Evolutionary conservation across 768 basidiomycete genomes (phyloP).

Genomic region (Podaxis sp.): DNA sequence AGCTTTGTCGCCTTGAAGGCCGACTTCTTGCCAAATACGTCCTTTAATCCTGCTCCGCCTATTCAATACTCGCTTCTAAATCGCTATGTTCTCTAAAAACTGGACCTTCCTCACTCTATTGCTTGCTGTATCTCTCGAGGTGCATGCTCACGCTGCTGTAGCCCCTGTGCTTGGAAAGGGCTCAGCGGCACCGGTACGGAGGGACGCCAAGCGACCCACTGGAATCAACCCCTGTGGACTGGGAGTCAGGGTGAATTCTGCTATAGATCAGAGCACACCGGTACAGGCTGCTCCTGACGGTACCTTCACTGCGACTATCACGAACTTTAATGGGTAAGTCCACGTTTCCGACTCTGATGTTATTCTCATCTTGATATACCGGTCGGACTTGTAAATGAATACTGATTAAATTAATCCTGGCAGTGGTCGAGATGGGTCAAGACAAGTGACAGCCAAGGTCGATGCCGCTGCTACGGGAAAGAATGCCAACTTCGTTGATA

Average conservation of each 20-base stretch:
- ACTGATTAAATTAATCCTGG: background rate
- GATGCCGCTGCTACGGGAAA: constrained; percentile 45
- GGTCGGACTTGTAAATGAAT: background rate
- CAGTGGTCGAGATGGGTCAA: constrained; percentile 45
- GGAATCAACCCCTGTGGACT: constrained; percentile 38
- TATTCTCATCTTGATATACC: constrained; percentile 3
- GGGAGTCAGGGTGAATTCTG: constrained; percentile 36
- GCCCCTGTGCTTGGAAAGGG: constrained; percentile 41
- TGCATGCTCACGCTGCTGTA: constrained; percentile 41
- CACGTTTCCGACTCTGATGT: background rate
- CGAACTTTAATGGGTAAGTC: constrained; percentile 49
- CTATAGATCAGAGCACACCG: constrained; percentile 37
- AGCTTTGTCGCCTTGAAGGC: constrained; percentile 15
- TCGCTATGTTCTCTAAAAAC: constrained; percentile 30
- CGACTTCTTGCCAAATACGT: background rate
- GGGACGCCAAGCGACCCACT: constrained; percentile 35
- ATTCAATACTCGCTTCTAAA: constrained; percentile 6
- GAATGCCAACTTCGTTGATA: constrained; percentile 28
- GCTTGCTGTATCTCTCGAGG: constrained; percentile 35
- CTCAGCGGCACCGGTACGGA: constrained; percentile 27
- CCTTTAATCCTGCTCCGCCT: background rate
- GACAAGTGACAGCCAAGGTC: constrained; percentile 43
- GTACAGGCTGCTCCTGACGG: constrained; percentile 41
- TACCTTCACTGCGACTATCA: constrained; percentile 38
- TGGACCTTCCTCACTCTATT: constrained; percentile 30